These are phyloP conservation scores for Casaregolazyma suthepensis DNA, from an alignment of 1,139 yeast genomes.

Conservation along the genomic window DNA sequence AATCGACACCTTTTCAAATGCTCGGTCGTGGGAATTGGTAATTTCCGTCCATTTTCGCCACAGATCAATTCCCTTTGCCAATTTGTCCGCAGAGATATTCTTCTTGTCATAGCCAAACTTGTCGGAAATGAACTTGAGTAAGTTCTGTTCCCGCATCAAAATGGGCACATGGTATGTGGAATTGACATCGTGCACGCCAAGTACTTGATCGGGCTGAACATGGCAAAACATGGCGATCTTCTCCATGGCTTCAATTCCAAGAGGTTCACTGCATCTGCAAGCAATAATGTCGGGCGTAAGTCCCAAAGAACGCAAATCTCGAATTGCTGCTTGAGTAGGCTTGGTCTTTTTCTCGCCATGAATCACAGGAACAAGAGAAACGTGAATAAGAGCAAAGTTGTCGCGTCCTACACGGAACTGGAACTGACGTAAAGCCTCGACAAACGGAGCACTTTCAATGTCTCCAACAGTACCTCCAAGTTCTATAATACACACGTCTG, in stretches of 20 bases:
- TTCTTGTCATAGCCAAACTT: constrained; percentile 60
- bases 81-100: constrained; percentile 47
- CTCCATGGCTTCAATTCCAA: constrained; percentile 78
- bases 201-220: constrained; percentile 94
- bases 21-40: constrained; percentile 71
- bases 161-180: constrained; percentile 97
- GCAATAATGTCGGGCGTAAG: constrained; percentile 96
- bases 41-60: constrained; percentile 74
- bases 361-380: constrained; percentile 92
- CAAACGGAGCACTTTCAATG: constrained; percentile 97
- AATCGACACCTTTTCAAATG: constrained; percentile 82
- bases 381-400: constrained; percentile 93
- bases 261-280: constrained; percentile 85
- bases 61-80: constrained; percentile 58
- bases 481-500: constrained; percentile 93
- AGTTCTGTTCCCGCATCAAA: constrained; percentile 77
- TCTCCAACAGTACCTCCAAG: constrained; percentile 99
- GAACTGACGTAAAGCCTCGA: constrained; percentile 97
- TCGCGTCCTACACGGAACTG: constrained; percentile 94
- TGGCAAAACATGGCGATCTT: constrained; percentile 99
- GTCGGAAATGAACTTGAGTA: constrained; percentile 65
- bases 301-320: constrained; percentile 92
- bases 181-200: constrained; percentile 91
- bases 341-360: constrained; percentile 98
- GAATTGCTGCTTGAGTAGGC: constrained; percentile 98